phyloP scores from a whole-genome alignment of 2,329 filamentous ascomycete species.

The Colletotrichum tropicale region DNA sequence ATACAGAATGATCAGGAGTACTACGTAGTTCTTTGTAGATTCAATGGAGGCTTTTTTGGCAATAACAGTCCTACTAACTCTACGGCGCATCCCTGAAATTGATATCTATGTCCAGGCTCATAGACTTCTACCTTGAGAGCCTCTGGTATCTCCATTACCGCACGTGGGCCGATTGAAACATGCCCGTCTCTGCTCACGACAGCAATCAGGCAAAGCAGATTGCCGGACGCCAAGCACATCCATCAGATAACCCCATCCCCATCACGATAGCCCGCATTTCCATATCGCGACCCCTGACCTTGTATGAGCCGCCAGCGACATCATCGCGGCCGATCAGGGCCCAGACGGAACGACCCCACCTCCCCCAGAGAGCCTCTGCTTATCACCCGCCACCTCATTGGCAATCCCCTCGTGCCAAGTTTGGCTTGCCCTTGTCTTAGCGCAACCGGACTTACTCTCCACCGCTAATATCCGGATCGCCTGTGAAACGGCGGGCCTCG shows the following conservation, averaged over 20 bases:
- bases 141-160: not conserved
- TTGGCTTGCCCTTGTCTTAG: not conserved
- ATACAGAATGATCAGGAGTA: no score
- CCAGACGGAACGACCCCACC: not conserved
- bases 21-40: not conserved
- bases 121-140: not conserved
- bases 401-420: not conserved
- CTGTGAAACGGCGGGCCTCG: not conserved
- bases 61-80: not conserved
- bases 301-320: not conserved
- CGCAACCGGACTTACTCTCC: not conserved
- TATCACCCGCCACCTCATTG: not conserved
- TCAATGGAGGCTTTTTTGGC: not conserved
- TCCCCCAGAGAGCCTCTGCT: not conserved
- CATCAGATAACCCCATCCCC: not conserved
- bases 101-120: not conserved
- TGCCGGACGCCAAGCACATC: not conserved
- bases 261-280: constrained; percentile 36
- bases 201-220: not conserved
- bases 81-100: rapidly evolving
- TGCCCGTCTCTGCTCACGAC: not conserved
- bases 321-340: not conserved
- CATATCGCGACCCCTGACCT: not conserved
- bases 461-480: not conserved
- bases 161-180: not conserved